Base-by-base conservation (phyloP, 2,329 filamentous ascomycete species). In the Capronia coronata region DNA sequence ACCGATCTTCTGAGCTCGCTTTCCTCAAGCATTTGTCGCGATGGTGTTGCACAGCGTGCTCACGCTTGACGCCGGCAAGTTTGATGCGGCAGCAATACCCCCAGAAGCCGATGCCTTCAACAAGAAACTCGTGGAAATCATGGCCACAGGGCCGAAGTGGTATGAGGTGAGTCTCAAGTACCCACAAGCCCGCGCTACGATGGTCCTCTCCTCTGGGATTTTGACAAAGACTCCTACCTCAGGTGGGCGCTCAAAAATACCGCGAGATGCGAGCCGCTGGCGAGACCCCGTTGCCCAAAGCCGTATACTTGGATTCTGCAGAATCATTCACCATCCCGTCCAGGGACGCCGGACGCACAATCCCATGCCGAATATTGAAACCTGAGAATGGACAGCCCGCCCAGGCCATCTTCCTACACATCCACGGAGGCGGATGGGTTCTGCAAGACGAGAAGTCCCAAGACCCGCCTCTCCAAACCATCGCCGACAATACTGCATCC, bases 231-330 rank as follows among this genome's bases (percentile, higher is more conserved):
- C n/a, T n/a, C n/a, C n/a, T n/a, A n/a, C n/a, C 57, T 42, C 38
- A 76, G 71, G 69, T 78, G 30, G 77, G 77, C 7, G 74, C 75
- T 6, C 66, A 68, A 11, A 72, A 71, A 57, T 80, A 78, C 59
- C 71, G 78, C 2, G 66, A 75, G 55, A 75, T 80, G 71, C 67
- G 73, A 11, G 71, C 69, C 65, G 69, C 70, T 18, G 77, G 77
- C 32, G 72, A 80, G 57, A 78, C 75, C 0, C 66, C 71, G 0
- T 59, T 79, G 1, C 75, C 75, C 1, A 67, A 66, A 46, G 73
- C 74, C 0, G 61, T 68, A 1, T 64, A 73, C 2, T 64, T 80
- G 0, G 65, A 71, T 0, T 64, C 67, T 14, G 78, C 71, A 21
- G 63, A 71, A 6, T 71, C 78, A 46, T 66, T 70, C 50, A 63